A percentile compares a stretch with the other conserved stretches of the same genome.
Evolutionary conservation across 2,329 filamentous ascomycete species (phyloP).

Genomic region (Botryotinia globosa): DNA sequence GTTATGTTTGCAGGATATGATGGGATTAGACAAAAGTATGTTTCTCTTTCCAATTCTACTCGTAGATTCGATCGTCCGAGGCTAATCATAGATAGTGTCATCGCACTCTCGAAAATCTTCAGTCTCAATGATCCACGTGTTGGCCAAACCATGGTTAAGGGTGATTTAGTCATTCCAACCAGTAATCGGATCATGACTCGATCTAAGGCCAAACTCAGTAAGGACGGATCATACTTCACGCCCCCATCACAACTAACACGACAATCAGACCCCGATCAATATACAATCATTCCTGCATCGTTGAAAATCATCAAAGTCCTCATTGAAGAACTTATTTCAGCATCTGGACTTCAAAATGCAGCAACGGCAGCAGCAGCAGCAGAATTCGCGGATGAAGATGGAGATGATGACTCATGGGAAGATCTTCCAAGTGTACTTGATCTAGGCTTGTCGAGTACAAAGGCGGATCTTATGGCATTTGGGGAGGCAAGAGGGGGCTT

Average conservation of each 20-base stretch:
- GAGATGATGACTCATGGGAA: constrained; percentile 84
- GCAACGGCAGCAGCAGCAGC: constrained; percentile 60
- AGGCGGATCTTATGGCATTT: constrained; percentile 77
- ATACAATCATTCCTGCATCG: constrained; percentile 79
- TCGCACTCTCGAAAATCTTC: constrained; percentile 89
- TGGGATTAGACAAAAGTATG: constrained; percentile 92
- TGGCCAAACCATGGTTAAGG: constrained; percentile 78
- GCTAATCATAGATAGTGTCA: constrained; percentile 60
- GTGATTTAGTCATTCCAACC: constrained; percentile 79
- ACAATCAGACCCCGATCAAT: constrained; percentile 74
- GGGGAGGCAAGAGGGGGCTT: constrained; percentile 55
- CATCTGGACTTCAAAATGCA: constrained; percentile 62
- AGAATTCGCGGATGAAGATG: constrained; percentile 58
- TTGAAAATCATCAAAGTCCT: constrained; percentile 97
- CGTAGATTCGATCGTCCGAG: not conserved
- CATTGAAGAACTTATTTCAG: constrained; percentile 84
- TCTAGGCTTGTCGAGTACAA: constrained; percentile 65
- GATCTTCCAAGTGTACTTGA: constrained; percentile 77
- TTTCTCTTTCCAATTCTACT: constrained; percentile 23
- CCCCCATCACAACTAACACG: constrained; percentile 19
- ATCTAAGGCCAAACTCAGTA: constrained; percentile 81
- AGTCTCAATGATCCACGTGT: constrained; percentile 80
- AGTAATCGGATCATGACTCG: constrained; percentile 89
- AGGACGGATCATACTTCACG: constrained; percentile 32
- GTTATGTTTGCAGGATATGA: constrained; percentile 98